Evolutionary conservation across 2,329 filamentous ascomycete genomes (phyloP).

Genomic region (Sporothrix dimorphospora): DNA sequence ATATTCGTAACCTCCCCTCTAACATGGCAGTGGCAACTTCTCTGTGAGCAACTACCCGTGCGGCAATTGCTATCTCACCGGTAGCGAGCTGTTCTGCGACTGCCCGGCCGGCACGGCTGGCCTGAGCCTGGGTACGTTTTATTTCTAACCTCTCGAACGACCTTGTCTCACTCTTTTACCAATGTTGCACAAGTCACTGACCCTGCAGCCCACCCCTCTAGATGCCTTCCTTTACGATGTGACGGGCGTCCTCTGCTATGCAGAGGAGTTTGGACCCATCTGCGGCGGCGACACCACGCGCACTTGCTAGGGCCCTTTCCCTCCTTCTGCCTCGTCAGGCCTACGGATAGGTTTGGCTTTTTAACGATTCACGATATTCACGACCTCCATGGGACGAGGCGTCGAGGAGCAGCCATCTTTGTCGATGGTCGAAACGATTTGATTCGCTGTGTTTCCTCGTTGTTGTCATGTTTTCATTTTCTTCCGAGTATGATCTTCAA

Average conservation of each 20-base stretch:
- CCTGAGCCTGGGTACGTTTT: slow-evolving; percentile 2
- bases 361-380: no score
- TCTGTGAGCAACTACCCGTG: neutral
- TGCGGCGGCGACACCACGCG: neutral
- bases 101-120: neutral
- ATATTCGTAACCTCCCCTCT: no score
- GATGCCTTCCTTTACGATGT: neutral
- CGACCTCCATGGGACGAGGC: no score
- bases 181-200: neutral
- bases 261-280: neutral
- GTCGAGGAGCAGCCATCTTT: no score
- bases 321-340: neutral
- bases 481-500: no score
- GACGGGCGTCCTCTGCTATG: neutral
- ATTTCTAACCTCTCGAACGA: no score
- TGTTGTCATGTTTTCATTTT: no score
- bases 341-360: no score
- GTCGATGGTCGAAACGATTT: no score
- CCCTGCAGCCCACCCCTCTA: neutral
- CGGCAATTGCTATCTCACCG: neutral
- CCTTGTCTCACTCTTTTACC: neutral
- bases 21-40: slow-evolving; percentile 25
- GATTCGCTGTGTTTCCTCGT: no score
- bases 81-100: neutral
- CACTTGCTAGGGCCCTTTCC: neutral